A percentile compares a stretch with the other conserved stretches of the same genome.
These are phyloP conservation scores for Calonectria honghensis DNA, from an alignment of 2,329 filamentous ascomycete species.

Conservation along the genomic window DNA sequence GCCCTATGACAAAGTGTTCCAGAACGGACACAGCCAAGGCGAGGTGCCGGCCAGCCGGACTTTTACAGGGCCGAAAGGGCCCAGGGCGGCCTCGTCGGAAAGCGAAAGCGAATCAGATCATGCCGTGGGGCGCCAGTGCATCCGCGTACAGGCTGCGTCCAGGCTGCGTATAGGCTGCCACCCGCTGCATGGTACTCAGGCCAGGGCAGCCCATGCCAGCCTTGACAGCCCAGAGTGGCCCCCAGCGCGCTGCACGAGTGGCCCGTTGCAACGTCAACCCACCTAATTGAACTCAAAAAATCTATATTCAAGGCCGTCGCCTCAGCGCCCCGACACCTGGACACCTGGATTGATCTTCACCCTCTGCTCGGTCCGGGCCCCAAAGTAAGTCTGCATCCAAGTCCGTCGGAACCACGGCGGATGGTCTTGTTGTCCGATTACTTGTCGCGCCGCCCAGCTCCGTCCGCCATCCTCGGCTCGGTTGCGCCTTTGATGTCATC, in stretches of 20 bases:
- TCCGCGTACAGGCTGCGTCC: not conserved
- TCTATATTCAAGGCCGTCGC: constrained; percentile 10
- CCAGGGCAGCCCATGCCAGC: not conserved
- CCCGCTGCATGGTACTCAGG: not conserved
- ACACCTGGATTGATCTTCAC: not conserved
- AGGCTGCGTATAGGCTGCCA: not conserved
- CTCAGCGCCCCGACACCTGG: not conserved
- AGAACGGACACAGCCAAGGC: not conserved
- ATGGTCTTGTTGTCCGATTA: not conserved
- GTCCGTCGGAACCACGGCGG: not conserved
- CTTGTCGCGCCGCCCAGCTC: not conserved
- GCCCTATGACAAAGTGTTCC: not conserved
- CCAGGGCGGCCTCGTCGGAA: not conserved
- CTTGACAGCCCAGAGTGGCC: not conserved
- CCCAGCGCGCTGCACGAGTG: not conserved
- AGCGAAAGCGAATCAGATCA: constrained; percentile 24
- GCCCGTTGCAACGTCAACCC: constrained; percentile 8
- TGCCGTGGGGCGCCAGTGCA: not conserved
- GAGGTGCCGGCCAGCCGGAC: constrained; percentile 3
- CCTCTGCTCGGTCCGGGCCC: constrained; percentile 4
- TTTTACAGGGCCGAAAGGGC: not conserved
- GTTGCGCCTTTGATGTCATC: not conserved
- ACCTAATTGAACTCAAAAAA: constrained; percentile 23
- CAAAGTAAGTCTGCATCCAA: not conserved
- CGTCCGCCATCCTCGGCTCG: not conserved